phyloP scores from a whole-genome alignment of 495 filamentous ascomycete genomes.

The Podospora fimiseda region DNA sequence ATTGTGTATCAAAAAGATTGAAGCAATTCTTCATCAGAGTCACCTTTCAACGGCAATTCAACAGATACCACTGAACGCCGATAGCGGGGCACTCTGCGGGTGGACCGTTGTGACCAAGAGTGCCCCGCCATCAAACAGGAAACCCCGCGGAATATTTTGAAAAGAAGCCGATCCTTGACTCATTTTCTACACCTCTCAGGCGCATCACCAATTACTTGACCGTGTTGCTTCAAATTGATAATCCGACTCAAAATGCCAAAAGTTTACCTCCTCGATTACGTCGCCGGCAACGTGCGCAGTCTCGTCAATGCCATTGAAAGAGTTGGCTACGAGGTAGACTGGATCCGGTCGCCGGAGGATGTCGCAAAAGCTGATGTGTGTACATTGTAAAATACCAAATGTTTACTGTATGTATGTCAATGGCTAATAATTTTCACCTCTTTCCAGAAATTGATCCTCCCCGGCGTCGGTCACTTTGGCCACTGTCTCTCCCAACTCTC shows the following conservation, averaged over 20 bases:
- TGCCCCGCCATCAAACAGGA: slow-evolving; percentile 1
- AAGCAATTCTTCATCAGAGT: no score
- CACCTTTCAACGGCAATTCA: no score
- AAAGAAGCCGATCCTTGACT: slow-evolving; percentile 1
- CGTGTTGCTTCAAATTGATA: not conserved
- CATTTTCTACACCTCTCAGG: not conserved
- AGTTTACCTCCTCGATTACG: slow-evolving; percentile 81
- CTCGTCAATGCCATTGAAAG: slow-evolving; percentile 96
- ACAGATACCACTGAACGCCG: not conserved
- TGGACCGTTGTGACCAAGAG: slow-evolving; percentile 1
- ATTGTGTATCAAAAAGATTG: no score
- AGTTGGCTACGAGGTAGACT: slow-evolving; percentile 85
- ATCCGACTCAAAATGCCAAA: slow-evolving; percentile 60
- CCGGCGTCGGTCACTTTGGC: slow-evolving; percentile 95
- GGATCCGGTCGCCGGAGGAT: slow-evolving; percentile 79
- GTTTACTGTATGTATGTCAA: not conserved
- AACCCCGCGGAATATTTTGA: not conserved
- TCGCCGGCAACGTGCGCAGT: slow-evolving; percentile 82
- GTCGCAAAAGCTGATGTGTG: slow-evolving; percentile 74
- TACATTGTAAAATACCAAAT: no score
- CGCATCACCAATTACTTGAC: not conserved
- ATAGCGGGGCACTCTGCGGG: not conserved
- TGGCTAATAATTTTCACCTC: not conserved
- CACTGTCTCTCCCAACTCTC: slow-evolving; percentile 84
- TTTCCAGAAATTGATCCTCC: slow-evolving; percentile 78